These are phyloP conservation scores for Arthroderma sp. DNA, from an alignment of 2,329 filamentous ascomycete species.

Conservation along the genomic window DNA sequence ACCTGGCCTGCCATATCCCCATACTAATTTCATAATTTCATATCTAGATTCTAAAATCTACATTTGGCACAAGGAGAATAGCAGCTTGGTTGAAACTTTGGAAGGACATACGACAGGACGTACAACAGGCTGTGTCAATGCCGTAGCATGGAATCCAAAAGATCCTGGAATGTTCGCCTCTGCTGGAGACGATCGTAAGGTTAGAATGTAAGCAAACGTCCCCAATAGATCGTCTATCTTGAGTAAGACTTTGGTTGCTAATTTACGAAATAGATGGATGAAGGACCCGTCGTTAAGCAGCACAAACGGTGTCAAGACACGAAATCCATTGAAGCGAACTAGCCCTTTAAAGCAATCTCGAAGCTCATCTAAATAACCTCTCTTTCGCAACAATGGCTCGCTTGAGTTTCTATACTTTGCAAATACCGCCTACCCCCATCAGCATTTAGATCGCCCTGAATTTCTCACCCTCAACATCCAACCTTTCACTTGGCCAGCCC, in stretches of 20 bases:
- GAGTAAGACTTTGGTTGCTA: not conserved
- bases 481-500: no score
- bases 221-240: not conserved
- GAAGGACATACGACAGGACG: conserved; percentile 45
- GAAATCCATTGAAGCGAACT: not conserved
- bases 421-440: no score
- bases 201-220: conserved; percentile 59
- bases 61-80: conserved; percentile 83
- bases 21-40: conserved; percentile 4
- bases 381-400: no score
- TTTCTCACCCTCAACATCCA: no score
- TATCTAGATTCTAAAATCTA: conserved; percentile 53
- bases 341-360: no score
- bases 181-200: conserved; percentile 72
- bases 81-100: conserved; percentile 60
- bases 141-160: conserved; percentile 75
- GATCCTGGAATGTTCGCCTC: conserved; percentile 79
- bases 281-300: not conserved
- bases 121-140: conserved; percentile 62
- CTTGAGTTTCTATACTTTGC: no score
- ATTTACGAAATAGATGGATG: conserved; percentile 1
- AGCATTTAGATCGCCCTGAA: no score
- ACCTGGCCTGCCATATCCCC: not conserved
- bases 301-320: not conserved
- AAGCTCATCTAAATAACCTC: no score